Evolutionary conservation across 2,329 filamentous ascomycete species (phyloP).

Genomic region (Fusarium sulawesiense): DNA sequence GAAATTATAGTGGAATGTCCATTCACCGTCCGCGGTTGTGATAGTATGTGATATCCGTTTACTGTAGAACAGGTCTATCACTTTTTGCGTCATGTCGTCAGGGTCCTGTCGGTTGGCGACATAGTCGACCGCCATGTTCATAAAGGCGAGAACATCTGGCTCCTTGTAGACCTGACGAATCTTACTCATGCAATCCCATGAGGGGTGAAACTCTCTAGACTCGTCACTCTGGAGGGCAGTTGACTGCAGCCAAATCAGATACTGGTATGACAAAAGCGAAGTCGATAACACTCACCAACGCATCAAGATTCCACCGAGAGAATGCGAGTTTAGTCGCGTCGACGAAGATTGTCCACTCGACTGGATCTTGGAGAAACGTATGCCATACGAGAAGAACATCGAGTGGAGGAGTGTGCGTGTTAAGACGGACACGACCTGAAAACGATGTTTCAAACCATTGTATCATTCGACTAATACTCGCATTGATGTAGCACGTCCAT

Average conservation of each 20-base stretch:
- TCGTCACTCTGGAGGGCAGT: constrained; percentile 3
- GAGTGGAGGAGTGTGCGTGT: constrained; percentile 15
- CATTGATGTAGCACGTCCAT: constrained; percentile 39
- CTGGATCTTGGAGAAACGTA: constrained; percentile 15
- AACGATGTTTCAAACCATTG: constrained; percentile 24
- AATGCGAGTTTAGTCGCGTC: background rate
- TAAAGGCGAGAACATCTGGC: background rate
- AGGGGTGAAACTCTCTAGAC: constrained; percentile 10
- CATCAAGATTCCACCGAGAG: constrained; percentile 15
- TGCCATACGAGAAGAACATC: constrained; percentile 35
- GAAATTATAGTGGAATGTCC: constrained; percentile 18
- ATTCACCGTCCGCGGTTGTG: background rate
- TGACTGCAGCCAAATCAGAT: constrained; percentile 15
- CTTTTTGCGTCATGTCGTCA: background rate
- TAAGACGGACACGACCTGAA: background rate
- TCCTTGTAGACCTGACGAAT: constrained; percentile 7
- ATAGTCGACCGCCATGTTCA: constrained; percentile 16
- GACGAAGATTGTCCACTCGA: constrained; percentile 3
- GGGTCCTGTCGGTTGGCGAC: background rate
- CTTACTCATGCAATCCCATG: background rate
- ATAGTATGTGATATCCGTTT: constrained; percentile 1
- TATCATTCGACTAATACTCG: constrained; percentile 12
- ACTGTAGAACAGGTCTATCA: constrained; percentile 1
- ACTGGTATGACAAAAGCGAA: background rate
- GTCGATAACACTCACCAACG: constrained; percentile 11